phyloP scores from a whole-genome alignment of 371 early-diverging fungal genomes.

The Saksenaea oblongispora region DNA sequence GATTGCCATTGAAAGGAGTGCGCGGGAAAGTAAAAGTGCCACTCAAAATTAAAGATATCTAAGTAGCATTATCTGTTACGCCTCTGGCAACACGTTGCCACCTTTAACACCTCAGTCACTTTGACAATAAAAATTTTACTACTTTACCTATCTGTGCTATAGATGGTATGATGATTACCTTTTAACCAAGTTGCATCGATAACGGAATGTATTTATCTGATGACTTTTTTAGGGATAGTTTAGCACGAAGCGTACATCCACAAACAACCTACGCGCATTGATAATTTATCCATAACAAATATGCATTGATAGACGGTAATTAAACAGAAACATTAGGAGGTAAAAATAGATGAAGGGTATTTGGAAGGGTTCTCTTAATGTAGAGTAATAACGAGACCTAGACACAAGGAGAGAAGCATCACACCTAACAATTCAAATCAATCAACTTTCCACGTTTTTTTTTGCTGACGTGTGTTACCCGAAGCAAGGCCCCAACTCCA shows the following conservation, averaged over 20 bases:
- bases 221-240: too few species aligned
- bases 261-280: background rate
- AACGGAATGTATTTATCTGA: too few species aligned
- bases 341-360: background rate
- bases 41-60: too few species aligned
- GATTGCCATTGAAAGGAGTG: too few species aligned
- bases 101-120: too few species aligned
- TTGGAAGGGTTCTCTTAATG: background rate
- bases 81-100: too few species aligned
- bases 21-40: too few species aligned
- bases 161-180: too few species aligned
- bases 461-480: slow-evolving; percentile 6
- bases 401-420: background rate
- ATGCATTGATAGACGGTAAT: background rate
- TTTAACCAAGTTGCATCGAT: too few species aligned
- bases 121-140: too few species aligned
- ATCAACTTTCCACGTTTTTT: background rate
- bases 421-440: background rate
- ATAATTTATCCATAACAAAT: slow-evolving; percentile 1
- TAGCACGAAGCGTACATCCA: background rate
- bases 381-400: background rate
- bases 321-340: background rate
- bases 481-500: slow-evolving; percentile 10
- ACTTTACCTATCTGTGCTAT: too few species aligned
- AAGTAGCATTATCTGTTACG: too few species aligned